A percentile compares a stretch with the other conserved stretches of the same genome.
Evolutionary conservation across 352 stramenopile genomes (phyloP).

Genomic region (Globisporangium okanoganense): DNA sequence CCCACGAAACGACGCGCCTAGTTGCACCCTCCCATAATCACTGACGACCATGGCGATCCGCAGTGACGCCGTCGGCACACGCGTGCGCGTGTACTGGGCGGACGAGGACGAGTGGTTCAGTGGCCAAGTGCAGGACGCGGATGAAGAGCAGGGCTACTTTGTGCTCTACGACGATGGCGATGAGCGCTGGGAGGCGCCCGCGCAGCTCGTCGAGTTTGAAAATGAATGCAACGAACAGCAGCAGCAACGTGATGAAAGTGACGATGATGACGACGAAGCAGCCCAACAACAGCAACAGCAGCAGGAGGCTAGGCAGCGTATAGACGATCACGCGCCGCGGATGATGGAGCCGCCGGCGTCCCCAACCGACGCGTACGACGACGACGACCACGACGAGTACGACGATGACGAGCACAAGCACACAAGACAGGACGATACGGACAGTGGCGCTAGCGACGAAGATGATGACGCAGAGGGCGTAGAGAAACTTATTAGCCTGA

Average conservation of each 20-base stretch:
- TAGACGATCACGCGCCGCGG: constrained; percentile 3
- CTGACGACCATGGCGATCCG: neutral
- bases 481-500: neutral
- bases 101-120: constrained; percentile 76
- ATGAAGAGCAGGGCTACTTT: constrained; percentile 44
- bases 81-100: constrained; percentile 67
- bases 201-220: constrained; percentile 38
- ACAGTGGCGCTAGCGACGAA: neutral
- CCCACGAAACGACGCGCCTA: constrained; percentile 1
- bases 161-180: constrained; percentile 82
- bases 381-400: constrained; percentile 17
- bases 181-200: constrained; percentile 58
- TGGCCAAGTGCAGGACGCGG: constrained; percentile 39
- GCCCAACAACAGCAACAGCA: neutral
- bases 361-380: constrained; percentile 26
- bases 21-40: too few relatives aligned
- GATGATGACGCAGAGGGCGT: constrained; percentile 4
- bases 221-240: neutral
- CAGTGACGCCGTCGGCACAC: constrained; percentile 39
- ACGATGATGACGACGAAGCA: neutral
- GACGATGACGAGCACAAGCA: neutral
- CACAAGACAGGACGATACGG: neutral
- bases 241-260: neutral
- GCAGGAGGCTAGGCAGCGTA: neutral
- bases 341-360: constrained; percentile 48